These are phyloP conservation scores for Fagopyrum esculentum DNA, from an alignment of 148 eudicot species.

Conservation along the genomic window DNA sequence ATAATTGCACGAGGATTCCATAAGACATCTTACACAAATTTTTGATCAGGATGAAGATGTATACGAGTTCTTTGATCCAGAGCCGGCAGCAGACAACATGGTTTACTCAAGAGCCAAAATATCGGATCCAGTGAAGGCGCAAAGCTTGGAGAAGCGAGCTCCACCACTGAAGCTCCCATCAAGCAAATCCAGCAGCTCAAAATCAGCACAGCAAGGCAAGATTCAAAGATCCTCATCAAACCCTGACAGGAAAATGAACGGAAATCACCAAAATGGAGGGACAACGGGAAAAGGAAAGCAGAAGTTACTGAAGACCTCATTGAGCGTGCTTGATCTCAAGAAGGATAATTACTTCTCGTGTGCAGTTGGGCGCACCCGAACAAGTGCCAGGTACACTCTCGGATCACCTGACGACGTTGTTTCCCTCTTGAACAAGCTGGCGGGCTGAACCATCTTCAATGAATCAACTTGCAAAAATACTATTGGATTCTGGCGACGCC, in stretches of 20 bases:
- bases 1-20: no score
- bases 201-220: conserved; percentile 33
- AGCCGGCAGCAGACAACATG: conserved; percentile 60
- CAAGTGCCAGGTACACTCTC: conserved; percentile 74
- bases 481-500: not conserved
- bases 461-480: not conserved
- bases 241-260: conserved; percentile 37
- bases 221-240: conserved; percentile 23
- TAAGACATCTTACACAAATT: no score
- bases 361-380: conserved; percentile 78
- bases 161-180: conserved; percentile 42
- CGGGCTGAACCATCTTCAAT: conserved; percentile 41
- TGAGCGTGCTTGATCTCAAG: conserved; percentile 85
- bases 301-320: conserved; percentile 44
- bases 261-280: conserved; percentile 11
- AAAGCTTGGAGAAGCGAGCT: conserved; percentile 43
- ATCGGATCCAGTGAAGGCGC: conserved; percentile 38
- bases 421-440: conserved; percentile 47
- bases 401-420: conserved; percentile 76
- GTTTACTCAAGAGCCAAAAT: conserved; percentile 45
- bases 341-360: conserved; percentile 92
- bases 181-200: conserved; percentile 38
- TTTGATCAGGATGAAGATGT: conserved; percentile 79
- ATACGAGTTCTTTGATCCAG: conserved; percentile 93
- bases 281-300: conserved; percentile 22